These are phyloP conservation scores for Auriscalpium orientale DNA, from an alignment of 768 basidiomycete species.

Conservation along the genomic window DNA sequence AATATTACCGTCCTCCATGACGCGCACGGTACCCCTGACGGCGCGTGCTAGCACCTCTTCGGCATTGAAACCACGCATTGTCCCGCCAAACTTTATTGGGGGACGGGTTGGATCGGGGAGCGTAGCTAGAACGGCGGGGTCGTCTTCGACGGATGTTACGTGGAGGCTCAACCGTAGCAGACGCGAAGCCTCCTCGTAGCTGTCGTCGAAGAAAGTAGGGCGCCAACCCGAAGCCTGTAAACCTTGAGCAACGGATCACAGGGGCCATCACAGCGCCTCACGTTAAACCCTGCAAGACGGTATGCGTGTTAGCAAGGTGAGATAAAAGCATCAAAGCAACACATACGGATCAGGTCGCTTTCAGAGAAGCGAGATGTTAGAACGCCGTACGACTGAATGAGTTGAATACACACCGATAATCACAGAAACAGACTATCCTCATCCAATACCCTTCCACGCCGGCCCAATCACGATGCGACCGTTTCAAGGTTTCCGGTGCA, in stretches of 20 bases:
- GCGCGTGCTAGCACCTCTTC: slow-evolving; percentile 18
- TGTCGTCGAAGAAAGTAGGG: slow-evolving; percentile 44
- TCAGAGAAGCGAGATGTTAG: background rate
- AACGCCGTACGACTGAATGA: too few species aligned
- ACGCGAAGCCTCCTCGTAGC: slow-evolving; percentile 59
- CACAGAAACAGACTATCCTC: slow-evolving; percentile 71
- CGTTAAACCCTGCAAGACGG: slow-evolving; percentile 21
- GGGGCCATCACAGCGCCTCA: slow-evolving; percentile 9
- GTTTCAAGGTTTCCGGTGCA: slow-evolving; percentile 34
- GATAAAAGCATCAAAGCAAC: background rate
- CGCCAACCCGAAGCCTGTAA: slow-evolving; percentile 13
- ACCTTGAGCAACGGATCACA: background rate
- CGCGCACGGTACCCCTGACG: slow-evolving; percentile 28
- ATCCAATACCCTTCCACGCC: slow-evolving; percentile 72
- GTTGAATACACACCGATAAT: slow-evolving; percentile 46
- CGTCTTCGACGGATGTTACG: slow-evolving; percentile 29
- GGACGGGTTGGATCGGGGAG: slow-evolving; percentile 19
- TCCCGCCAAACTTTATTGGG: slow-evolving; percentile 24
- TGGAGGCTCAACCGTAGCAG: slow-evolving; percentile 50
- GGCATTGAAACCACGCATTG: slow-evolving; percentile 19
- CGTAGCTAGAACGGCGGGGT: slow-evolving; percentile 4
- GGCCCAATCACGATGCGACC: slow-evolving; percentile 52
- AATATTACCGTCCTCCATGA: slow-evolving; percentile 25
- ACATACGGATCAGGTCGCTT: slow-evolving; percentile 40
- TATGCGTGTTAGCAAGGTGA: background rate